phyloP scores from a whole-genome alignment of 306 rosid genomes.

The Cucurbita pepo region DNA sequence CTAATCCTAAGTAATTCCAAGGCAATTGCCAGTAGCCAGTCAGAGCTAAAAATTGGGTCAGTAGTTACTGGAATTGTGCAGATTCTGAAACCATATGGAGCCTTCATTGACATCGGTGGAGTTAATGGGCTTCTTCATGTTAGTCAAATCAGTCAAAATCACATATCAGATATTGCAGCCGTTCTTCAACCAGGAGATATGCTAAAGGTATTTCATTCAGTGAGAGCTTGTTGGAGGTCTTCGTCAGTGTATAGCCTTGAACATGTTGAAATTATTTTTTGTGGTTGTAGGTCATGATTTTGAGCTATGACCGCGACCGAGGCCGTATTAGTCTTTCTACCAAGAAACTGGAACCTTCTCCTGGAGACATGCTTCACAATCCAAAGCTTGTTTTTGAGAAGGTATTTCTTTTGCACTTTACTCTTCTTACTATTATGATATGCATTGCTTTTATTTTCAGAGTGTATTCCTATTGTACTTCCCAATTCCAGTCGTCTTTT shows the following conservation, averaged over 20 bases:
- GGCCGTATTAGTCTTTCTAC: slow-evolving; percentile 96
- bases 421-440: neutral
- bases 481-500: neutral
- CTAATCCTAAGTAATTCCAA: slow-evolving; percentile 84
- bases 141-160: slow-evolving; percentile 94
- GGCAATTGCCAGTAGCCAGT: slow-evolving; percentile 79
- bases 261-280: slow-evolving; percentile 7
- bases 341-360: slow-evolving; percentile 91
- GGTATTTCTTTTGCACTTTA: slow-evolving; percentile 27
- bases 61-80: slow-evolving; percentile 81
- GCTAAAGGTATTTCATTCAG: slow-evolving; percentile 45
- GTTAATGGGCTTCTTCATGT: slow-evolving; percentile 93
- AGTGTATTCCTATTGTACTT: slow-evolving; percentile 31
- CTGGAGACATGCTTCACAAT: slow-evolving; percentile 97
- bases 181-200: slow-evolving; percentile 91
- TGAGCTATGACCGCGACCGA: slow-evolving; percentile 86
- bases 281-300: slow-evolving; percentile 73
- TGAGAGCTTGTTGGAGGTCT: neutral
- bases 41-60: slow-evolving; percentile 85
- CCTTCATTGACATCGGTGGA: slow-evolving; percentile 89
- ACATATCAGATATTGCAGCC: slow-evolving; percentile 67
- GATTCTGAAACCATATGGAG: slow-evolving; percentile 87
- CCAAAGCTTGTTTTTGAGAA: slow-evolving; percentile 90
- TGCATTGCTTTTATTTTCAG: neutral
- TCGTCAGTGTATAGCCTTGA: neutral